phyloP scores from a whole-genome alignment of 2,329 filamentous ascomycete genomes.

The Cordyceps pruinosa region DNA sequence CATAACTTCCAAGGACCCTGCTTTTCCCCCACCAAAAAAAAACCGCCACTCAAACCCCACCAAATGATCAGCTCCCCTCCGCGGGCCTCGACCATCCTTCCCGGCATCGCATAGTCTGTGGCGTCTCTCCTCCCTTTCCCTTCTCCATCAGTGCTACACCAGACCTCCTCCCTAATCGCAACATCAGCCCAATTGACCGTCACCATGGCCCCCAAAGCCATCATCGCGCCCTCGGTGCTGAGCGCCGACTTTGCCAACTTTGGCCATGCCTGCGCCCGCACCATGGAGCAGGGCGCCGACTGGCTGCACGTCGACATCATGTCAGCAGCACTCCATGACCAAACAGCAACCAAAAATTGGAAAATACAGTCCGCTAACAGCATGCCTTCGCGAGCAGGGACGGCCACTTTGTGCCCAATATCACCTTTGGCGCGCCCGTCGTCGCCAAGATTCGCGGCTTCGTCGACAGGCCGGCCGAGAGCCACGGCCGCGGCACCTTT shows the following conservation, averaged over 20 bases:
- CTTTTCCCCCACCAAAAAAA: constrained; percentile 1
- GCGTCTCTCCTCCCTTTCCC: background rate
- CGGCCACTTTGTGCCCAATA: constrained; percentile 97
- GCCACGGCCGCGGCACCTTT: constrained; percentile 80
- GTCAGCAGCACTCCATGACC: constrained; percentile 35
- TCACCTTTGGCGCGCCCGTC: constrained; percentile 92
- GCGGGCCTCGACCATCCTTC: background rate
- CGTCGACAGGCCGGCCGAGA: constrained; percentile 65
- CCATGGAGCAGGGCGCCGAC: constrained; percentile 81
- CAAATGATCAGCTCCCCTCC: constrained; percentile 1
- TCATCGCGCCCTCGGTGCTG: constrained; percentile 97
- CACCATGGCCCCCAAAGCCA: constrained; percentile 83
- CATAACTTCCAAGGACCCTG: background rate
- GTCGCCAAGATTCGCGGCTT: constrained; percentile 89
- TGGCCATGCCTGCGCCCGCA: constrained; percentile 77
- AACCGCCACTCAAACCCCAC: background rate
- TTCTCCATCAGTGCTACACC: background rate
- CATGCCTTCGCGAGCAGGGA: constrained; percentile 57
- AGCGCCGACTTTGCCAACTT: constrained; percentile 91
- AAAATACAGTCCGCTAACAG: background rate
- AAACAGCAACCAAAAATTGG: too few relatives aligned
- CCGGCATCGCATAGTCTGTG: background rate
- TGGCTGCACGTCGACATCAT: constrained; percentile 95
- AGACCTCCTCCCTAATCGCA: background rate
- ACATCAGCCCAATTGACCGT: constrained; percentile 15